Evolutionary conservation across 2,329 filamentous ascomycete species (phyloP).

Genomic region (Hypoxylon sp.): DNA sequence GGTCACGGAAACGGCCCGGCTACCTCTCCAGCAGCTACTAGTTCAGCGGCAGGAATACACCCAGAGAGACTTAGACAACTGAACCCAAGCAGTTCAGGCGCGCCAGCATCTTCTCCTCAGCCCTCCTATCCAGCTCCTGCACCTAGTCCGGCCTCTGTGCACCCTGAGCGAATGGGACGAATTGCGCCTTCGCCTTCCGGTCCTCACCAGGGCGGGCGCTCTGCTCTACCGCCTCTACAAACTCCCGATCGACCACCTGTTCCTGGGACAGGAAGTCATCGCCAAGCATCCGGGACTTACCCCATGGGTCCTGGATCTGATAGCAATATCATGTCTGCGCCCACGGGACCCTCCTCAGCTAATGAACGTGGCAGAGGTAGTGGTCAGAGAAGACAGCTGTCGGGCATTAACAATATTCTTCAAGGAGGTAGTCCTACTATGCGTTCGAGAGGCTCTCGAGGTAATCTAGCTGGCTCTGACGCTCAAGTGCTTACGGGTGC

Average conservation of each 20-base stretch:
- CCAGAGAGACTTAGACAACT: slow-evolving; percentile 51
- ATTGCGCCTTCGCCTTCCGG: slow-evolving; percentile 49
- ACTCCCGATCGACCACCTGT: slow-evolving; percentile 51
- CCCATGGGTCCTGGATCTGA: slow-evolving; percentile 44
- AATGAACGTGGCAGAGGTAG: slow-evolving; percentile 55
- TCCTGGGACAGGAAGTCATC: slow-evolving; percentile 45
- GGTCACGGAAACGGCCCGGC: slow-evolving; percentile 38
- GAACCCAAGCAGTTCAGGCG: slow-evolving; percentile 32
- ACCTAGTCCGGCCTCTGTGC: slow-evolving; percentile 49
- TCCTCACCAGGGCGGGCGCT: slow-evolving; percentile 45
- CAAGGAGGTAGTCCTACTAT: slow-evolving; percentile 60
- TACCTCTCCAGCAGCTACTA: slow-evolving; percentile 45
- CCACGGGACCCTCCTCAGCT: slow-evolving; percentile 52
- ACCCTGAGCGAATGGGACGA: slow-evolving; percentile 60
- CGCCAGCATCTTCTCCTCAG: slow-evolving; percentile 42
- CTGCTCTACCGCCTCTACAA: slow-evolving; percentile 50
- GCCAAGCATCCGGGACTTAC: slow-evolving; percentile 44
- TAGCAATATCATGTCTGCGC: slow-evolving; percentile 48
- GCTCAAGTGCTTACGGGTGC: slow-evolving; percentile 68
- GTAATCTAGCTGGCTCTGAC: slow-evolving; percentile 65
- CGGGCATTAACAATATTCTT: slow-evolving; percentile 70
- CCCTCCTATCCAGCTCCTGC: slow-evolving; percentile 43
- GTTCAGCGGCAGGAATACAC: slow-evolving; percentile 48
- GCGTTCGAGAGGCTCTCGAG: slow-evolving; percentile 55
- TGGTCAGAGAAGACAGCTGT: slow-evolving; percentile 65